These are phyloP conservation scores for Ampelocalamus luodianensis DNA, from an alignment of 176 grass and related monocot genomes.

Conservation along the genomic window DNA sequence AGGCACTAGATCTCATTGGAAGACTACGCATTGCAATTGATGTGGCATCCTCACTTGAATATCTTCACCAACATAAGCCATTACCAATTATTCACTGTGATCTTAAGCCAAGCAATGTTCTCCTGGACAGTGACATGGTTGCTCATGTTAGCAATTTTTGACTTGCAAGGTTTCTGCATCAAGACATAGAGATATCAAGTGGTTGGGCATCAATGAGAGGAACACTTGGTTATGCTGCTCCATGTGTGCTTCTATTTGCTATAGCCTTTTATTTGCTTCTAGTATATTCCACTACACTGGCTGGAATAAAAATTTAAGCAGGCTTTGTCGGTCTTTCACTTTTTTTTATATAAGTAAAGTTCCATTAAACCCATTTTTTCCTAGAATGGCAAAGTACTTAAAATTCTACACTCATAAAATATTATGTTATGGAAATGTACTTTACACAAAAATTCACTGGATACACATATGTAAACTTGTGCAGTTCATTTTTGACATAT, in stretches of 20 bases:
- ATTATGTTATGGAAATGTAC: no score
- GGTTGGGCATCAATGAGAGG: slow-evolving; percentile 28
- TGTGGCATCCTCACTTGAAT: slow-evolving; percentile 20
- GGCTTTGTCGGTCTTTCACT: no score
- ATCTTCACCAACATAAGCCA: slow-evolving; percentile 26
- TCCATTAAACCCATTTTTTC: no score
- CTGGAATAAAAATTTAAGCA: no score
- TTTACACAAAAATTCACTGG: no score
- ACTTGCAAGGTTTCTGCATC: slow-evolving; percentile 28
- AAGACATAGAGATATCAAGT: slow-evolving; percentile 10
- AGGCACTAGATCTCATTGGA: background rate
- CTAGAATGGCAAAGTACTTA: no score
- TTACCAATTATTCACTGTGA: slow-evolving; percentile 30
- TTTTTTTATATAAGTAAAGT: no score
- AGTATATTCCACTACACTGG: background rate
- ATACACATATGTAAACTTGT: no score
- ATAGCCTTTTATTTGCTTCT: background rate
- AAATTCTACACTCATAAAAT: no score
- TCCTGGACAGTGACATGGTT: slow-evolving; percentile 1
- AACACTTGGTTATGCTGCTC: background rate
- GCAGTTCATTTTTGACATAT: no score
- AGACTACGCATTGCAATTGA: background rate
- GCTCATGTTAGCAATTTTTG: slow-evolving; percentile 30
- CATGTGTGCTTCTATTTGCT: slow-evolving; percentile 12
- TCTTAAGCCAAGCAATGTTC: slow-evolving; percentile 36